A percentile compares a stretch with the other conserved stretches of the same genome.
phyloP scores from a whole-genome alignment of 2,329 filamentous ascomycete genomes.

The Nemania bipapillata region DNA sequence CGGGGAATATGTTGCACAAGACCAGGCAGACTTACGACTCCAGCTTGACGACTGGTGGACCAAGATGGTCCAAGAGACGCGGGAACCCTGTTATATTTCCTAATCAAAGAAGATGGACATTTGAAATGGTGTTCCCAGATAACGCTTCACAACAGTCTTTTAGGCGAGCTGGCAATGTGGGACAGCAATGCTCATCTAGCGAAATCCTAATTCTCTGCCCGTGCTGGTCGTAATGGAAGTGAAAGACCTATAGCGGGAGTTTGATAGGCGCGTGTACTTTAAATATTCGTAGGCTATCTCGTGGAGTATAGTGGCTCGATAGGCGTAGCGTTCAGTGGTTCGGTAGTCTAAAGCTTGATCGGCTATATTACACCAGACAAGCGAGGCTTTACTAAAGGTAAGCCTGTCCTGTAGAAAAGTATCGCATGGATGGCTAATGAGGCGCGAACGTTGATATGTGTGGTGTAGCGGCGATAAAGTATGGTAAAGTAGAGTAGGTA shows the following conservation, averaged over 20 bases:
- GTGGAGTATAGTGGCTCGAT: background rate
- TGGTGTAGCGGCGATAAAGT: slow-evolving; percentile 6
- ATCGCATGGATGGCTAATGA: slow-evolving; percentile 18
- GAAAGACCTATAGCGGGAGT: slow-evolving; percentile 19
- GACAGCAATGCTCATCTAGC: slow-evolving; percentile 28
- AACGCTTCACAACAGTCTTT: slow-evolving; percentile 25
- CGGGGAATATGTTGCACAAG: slow-evolving; percentile 25
- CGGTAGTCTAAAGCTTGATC: slow-evolving; percentile 15
- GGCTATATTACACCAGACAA: slow-evolving; percentile 19
- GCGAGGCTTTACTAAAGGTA: slow-evolving; percentile 16
- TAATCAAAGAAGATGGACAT: slow-evolving; percentile 37
- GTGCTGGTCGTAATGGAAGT: slow-evolving; percentile 6
- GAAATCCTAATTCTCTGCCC: slow-evolving; percentile 8
- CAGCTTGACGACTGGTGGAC: slow-evolving; percentile 52
- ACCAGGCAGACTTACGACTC: slow-evolving; percentile 49
- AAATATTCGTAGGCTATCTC: slow-evolving; percentile 11
- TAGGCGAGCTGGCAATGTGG: slow-evolving; percentile 12
- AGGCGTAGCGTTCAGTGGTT: slow-evolving; percentile 24
- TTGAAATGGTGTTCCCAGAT: slow-evolving; percentile 37
- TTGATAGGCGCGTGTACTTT: slow-evolving; percentile 14
- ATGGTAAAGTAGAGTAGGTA: background rate
- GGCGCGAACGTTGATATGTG: slow-evolving; percentile 10
- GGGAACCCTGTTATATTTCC: slow-evolving; percentile 41
- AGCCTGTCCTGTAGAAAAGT: slow-evolving; percentile 3
- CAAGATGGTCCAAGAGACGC: slow-evolving; percentile 45